A percentile compares a stretch with the other conserved stretches of the same genome.
Conservation (phyloP, 2,329 filamentous ascomycete species). For the Talaromyces sp. region DNA sequence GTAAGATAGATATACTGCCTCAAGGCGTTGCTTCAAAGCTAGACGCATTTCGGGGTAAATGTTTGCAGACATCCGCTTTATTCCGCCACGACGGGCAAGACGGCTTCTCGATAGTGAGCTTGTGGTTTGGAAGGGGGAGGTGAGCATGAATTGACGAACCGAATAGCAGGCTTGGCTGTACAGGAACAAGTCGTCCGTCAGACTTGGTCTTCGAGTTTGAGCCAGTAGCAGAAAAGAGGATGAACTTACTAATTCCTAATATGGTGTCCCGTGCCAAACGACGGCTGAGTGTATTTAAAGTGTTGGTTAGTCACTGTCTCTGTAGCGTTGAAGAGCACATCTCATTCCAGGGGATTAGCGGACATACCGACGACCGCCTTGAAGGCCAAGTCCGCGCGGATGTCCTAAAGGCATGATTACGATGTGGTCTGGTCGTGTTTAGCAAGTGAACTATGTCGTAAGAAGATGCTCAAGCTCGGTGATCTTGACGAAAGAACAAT, state of each 20-base stretch:
- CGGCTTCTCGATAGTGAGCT: slow-evolving; percentile 24
- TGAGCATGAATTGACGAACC: slow-evolving; percentile 21
- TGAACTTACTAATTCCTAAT: slow-evolving; percentile 29
- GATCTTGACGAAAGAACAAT: no score
- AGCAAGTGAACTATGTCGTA: no score
- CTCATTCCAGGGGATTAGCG: background rate
- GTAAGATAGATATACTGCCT: slow-evolving; percentile 17
- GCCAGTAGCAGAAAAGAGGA: background rate
- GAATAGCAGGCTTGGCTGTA: slow-evolving; percentile 30
- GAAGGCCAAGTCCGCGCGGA: background rate
- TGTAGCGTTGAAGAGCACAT: background rate
- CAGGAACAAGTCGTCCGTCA: background rate
- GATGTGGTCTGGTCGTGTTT: no score
- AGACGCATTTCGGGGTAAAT: slow-evolving; percentile 30
- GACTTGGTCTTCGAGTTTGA: background rate
- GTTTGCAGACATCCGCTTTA: slow-evolving; percentile 27
- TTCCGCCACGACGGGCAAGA: slow-evolving; percentile 36
- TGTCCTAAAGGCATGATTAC: background rate
- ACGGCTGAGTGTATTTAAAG: slow-evolving; percentile 4
- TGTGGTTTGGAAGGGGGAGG: background rate
- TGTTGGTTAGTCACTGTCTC: background rate
- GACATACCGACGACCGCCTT: background rate
- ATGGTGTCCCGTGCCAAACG: slow-evolving; percentile 26
- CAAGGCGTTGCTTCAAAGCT: slow-evolving; percentile 23
- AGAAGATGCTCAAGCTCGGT: no score